These are phyloP conservation scores for Aspergillus hancockii DNA, from an alignment of 495 filamentous ascomycete species.

Conservation along the genomic window DNA sequence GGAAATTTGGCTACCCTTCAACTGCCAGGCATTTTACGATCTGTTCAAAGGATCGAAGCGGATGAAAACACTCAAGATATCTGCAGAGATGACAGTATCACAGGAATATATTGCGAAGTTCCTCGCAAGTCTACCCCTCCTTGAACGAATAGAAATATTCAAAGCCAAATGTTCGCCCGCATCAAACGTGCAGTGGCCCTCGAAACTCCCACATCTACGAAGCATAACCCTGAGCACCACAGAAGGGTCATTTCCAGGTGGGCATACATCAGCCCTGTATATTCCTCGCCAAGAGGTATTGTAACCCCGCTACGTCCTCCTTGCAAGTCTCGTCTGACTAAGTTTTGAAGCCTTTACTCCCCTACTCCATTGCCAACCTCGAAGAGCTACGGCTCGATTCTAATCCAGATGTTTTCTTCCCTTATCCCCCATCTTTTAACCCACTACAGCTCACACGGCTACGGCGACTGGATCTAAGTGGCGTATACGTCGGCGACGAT, in stretches of 20 bases:
- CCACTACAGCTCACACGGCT: conserved; percentile 23
- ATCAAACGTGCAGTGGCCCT: conserved; percentile 27
- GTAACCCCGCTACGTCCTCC: background rate
- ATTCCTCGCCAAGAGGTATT: conserved; percentile 21
- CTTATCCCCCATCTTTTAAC: conserved; percentile 23
- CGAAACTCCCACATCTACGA: conserved; percentile 36
- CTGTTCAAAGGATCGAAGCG: conserved; percentile 35
- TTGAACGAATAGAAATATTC: conserved; percentile 44
- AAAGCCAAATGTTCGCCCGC: conserved; percentile 22
- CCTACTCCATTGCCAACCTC: conserved; percentile 34
- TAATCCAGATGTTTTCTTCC: conserved; percentile 23
- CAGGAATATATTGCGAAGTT: conserved; percentile 38
- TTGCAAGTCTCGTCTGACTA: background rate
- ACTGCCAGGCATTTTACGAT: conserved; percentile 26
- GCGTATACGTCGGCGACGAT: conserved; percentile 22
- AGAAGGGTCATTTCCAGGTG: background rate
- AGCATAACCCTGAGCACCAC: conserved; percentile 31
- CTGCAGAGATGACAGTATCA: conserved; percentile 32
- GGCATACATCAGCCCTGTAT: conserved; percentile 18
- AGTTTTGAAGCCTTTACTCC: conserved; percentile 7
- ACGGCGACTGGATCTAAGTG: conserved; percentile 34
- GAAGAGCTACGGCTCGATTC: conserved; percentile 39
- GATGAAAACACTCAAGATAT: conserved; percentile 45
- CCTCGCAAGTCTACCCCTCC: conserved; percentile 36
- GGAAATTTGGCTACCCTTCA: conserved; percentile 27